Conservation (phyloP, 192 early-diverging fungal genomes). For the Rhizophagus sp. region DNA sequence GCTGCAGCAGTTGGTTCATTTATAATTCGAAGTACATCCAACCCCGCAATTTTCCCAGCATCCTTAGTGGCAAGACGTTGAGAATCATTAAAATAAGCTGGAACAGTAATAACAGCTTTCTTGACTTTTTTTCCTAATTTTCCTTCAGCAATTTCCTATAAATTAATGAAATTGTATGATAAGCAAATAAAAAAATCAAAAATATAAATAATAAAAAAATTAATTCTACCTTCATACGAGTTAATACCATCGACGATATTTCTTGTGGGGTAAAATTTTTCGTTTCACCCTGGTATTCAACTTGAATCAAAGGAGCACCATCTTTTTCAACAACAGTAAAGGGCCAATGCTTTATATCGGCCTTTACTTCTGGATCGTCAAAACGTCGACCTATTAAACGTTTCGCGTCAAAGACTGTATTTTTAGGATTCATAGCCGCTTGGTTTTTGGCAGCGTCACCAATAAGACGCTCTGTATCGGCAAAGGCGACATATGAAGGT, state of each 20-base stretch:
- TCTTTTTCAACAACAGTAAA: conserved; percentile 77
- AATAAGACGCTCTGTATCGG: conserved; percentile 76
- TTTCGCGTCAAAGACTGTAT: conserved; percentile 91
- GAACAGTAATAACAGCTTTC: conserved; percentile 94
- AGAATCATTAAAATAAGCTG: conserved; percentile 91
- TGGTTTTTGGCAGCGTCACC: conserved; percentile 93
- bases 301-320: conserved; percentile 75
- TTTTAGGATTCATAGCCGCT: conserved; percentile 87
- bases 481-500: conserved; percentile 85
- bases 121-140: conserved; percentile 81
- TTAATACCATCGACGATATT: conserved; percentile 96
- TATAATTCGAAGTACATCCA: conserved; percentile 87
- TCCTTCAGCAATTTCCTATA: conserved; percentile 72
- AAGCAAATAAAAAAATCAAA: neutral
- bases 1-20: conserved; percentile 92
- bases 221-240: conserved; percentile 71
- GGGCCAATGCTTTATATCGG: conserved; percentile 81
- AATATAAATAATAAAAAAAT: neutral
- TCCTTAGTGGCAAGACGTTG: conserved; percentile 91
- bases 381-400: conserved; percentile 88
- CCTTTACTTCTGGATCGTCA: conserved; percentile 80
- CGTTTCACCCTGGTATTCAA: conserved; percentile 79
- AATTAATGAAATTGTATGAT: neutral
- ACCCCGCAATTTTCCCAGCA: conserved; percentile 83
- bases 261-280: conserved; percentile 84